Evolutionary conservation across 345 rosid species (phyloP).

Genomic region (Reutealis trisperma): DNA sequence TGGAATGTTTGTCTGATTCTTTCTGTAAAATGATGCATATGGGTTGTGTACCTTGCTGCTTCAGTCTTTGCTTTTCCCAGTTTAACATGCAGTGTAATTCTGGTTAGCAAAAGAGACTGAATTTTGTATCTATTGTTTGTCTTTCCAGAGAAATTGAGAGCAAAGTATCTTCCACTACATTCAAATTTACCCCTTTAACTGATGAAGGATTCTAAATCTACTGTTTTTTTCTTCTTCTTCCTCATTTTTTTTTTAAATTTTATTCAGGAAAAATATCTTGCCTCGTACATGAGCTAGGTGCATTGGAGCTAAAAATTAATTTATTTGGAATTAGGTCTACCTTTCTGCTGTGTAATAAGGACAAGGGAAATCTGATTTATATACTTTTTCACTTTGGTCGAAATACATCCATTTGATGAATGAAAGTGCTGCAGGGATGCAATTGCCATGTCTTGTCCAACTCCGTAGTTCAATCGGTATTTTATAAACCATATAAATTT

Average conservation of each 20-base stretch:
- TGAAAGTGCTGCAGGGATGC: too few species aligned
- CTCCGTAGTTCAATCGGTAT: too few species aligned
- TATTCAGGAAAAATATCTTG: not conserved
- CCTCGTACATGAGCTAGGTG: not conserved
- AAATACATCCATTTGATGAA: too few species aligned
- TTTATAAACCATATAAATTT: too few species aligned
- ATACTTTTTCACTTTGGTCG: not conserved
- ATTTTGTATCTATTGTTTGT: not conserved
- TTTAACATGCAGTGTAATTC: not conserved
- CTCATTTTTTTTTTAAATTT: not conserved
- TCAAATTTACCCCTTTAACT: not conserved
- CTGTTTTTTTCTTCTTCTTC: not conserved
- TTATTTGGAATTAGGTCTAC: not conserved
- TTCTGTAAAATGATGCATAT: not conserved
- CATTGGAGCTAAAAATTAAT: not conserved
- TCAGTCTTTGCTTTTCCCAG: not conserved
- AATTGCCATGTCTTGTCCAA: too few species aligned
- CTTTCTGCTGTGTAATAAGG: not conserved
- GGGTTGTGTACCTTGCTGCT: not conserved
- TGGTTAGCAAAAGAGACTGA: not conserved
- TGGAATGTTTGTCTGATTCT: constrained; percentile 8
- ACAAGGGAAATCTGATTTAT: not conserved
- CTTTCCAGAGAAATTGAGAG: not conserved
- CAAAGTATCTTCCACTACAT: not conserved
- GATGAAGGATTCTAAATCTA: not conserved